Percentiles rank a stretch among this genome's conserved stretches.
phyloP scores from a whole-genome alignment of 495 filamentous ascomycete species.

The Aspergillus haitiensis region DNA sequence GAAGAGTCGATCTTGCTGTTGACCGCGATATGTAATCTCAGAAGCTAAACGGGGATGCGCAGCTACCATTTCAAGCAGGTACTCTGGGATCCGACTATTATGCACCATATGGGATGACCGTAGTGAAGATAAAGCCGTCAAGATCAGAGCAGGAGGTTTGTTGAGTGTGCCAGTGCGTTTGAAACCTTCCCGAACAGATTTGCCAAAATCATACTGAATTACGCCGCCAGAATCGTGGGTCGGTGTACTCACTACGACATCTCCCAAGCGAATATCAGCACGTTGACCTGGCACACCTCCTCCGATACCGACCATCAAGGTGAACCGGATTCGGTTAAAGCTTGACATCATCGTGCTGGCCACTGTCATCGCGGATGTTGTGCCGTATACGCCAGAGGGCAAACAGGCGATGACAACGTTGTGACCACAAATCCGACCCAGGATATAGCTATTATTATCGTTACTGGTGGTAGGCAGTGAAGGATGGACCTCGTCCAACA shows the following conservation, averaged over 20 bases:
- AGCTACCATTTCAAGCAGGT: constrained; percentile 23
- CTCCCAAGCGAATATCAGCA: constrained; percentile 36
- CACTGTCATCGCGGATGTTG: constrained; percentile 28
- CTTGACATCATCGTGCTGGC: constrained; percentile 26
- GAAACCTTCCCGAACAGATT: constrained; percentile 31
- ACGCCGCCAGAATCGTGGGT: constrained; percentile 23
- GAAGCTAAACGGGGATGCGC: constrained; percentile 20
- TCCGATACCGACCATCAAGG: constrained; percentile 39
- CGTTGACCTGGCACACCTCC: constrained; percentile 30
- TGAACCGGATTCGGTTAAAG: constrained; percentile 27
- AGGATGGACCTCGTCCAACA: constrained; percentile 32
- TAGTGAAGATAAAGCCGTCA: constrained; percentile 31
- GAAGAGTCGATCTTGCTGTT: constrained; percentile 32
- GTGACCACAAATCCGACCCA: constrained; percentile 33
- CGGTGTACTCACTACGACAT: constrained; percentile 38
- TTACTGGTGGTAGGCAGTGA: constrained; percentile 9
- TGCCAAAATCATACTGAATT: constrained; percentile 43
- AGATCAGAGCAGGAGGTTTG: constrained; percentile 31
- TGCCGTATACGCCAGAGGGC: constrained; percentile 29
- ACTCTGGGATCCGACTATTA: constrained; percentile 17
- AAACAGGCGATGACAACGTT: constrained; percentile 38
- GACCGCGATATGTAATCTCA: constrained; percentile 22
- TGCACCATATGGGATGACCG: constrained; percentile 14
- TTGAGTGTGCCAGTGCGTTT: constrained; percentile 38
- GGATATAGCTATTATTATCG: constrained; percentile 34